Percentiles rank a stretch among this genome's conserved stretches.
These are phyloP conservation scores for Epicoccum sorghinum DNA, from an alignment of 2,329 filamentous ascomycete genomes.

Conservation along the genomic window DNA sequence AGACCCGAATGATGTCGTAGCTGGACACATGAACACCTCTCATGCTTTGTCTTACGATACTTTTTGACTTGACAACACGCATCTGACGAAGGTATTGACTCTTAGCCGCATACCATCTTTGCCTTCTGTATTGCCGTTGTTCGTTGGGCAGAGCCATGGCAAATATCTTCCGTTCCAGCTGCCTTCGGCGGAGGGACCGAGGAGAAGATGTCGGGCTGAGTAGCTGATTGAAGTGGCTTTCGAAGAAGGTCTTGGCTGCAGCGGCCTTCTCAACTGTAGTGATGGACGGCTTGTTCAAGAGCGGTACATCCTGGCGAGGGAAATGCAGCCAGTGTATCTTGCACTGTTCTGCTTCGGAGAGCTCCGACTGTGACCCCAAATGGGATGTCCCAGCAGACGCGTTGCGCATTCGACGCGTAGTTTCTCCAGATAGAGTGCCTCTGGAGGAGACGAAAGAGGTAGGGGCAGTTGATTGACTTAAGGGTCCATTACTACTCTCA, in stretches of 20 bases:
- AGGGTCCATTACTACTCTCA: conserved; percentile 34
- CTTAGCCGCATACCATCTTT: conserved; percentile 70
- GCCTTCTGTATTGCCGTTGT: conserved; percentile 59
- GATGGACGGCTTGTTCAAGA: conserved; percentile 47
- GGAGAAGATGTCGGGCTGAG: conserved; percentile 61
- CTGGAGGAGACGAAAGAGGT: conserved; percentile 44
- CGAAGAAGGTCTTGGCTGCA: conserved; percentile 83
- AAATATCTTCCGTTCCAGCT: conserved; percentile 69
- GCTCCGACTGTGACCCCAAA: conserved; percentile 22
- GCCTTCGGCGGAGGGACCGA: conserved; percentile 65
- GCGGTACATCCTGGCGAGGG: conserved; percentile 42
- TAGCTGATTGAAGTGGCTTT: conserved; percentile 80
- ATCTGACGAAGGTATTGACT: conserved; percentile 75
- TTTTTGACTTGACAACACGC: conserved; percentile 71
- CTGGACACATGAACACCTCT: conserved; percentile 63
- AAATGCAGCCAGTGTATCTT: conserved; percentile 37
- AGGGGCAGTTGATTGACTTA: conserved; percentile 44
- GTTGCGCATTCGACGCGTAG: conserved; percentile 28
- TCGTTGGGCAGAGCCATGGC: conserved; percentile 63
- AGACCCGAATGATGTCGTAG: conserved; percentile 81
- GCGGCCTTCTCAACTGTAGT: conserved; percentile 77
- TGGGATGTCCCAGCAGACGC: conserved; percentile 18
- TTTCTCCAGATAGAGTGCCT: conserved; percentile 38
- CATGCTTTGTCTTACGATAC: conserved; percentile 54
- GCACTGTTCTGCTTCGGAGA: conserved; percentile 21